Evolutionary conservation across 768 basidiomycete species (phyloP).

Genomic region (Jaapia argillacea): DNA sequence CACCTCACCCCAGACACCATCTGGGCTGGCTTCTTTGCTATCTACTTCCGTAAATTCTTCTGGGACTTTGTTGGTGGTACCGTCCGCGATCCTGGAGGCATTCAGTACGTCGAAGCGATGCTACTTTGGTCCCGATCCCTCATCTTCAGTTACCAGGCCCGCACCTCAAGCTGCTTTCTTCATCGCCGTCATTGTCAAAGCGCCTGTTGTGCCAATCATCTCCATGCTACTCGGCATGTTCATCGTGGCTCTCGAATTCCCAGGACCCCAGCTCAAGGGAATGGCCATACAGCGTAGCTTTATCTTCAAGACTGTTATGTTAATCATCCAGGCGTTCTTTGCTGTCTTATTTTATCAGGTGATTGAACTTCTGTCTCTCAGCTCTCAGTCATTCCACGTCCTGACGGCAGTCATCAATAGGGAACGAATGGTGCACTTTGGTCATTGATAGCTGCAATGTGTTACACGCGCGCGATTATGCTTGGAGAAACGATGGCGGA

Average conservation of each 20-base stretch:
- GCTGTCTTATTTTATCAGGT: constrained; percentile 74
- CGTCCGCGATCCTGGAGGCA: constrained; percentile 66
- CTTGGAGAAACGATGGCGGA: constrained; percentile 63
- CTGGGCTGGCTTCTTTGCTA: constrained; percentile 74
- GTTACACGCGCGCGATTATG: constrained; percentile 56
- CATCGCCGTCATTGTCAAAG: constrained; percentile 64
- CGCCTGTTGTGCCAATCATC: constrained; percentile 64
- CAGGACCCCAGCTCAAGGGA: constrained; percentile 46
- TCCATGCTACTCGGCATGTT: constrained; percentile 49
- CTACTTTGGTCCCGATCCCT: background rate
- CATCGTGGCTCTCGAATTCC: constrained; percentile 63
- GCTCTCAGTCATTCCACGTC: background rate
- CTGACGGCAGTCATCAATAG: constrained; percentile 23
- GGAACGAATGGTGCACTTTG: constrained; percentile 79
- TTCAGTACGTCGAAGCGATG: constrained; percentile 46
- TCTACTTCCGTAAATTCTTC: constrained; percentile 90
- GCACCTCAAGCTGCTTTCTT: constrained; percentile 52
- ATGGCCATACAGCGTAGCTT: constrained; percentile 58
- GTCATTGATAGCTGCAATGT: constrained; percentile 60
- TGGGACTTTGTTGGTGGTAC: constrained; percentile 90
- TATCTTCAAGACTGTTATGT: constrained; percentile 46
- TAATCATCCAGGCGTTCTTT: constrained; percentile 54
- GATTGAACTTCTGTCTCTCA: constrained; percentile 5
- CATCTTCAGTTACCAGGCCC: constrained; percentile 31
- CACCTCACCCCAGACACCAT: constrained; percentile 44